These are phyloP conservation scores for Phyllosticta citriasiana DNA, from an alignment of 2,329 filamentous ascomycete species.

Conservation along the genomic window DNA sequence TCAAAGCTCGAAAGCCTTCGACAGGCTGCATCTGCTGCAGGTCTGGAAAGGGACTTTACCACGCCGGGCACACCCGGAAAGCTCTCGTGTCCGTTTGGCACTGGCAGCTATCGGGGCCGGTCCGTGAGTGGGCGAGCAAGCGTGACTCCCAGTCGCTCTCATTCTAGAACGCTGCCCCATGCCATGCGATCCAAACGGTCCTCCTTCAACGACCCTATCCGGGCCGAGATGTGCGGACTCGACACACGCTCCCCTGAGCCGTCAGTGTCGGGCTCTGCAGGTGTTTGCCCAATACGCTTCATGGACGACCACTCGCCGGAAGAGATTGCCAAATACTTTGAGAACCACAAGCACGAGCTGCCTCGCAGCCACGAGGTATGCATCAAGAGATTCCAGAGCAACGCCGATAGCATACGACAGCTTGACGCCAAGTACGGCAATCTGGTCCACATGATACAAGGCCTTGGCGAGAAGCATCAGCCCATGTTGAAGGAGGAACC, in stretches of 20 bases:
- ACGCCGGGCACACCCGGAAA: slow-evolving; percentile 70
- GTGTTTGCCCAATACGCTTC: slow-evolving; percentile 87
- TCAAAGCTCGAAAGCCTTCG: slow-evolving; percentile 8
- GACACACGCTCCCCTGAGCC: slow-evolving; percentile 38
- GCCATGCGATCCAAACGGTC: slow-evolving; percentile 28
- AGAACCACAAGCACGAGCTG: slow-evolving; percentile 90
- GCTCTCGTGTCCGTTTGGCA: slow-evolving; percentile 71
- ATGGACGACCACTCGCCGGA: slow-evolving; percentile 87
- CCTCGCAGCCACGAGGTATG: slow-evolving; percentile 91
- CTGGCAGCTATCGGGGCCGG: slow-evolving; percentile 33
- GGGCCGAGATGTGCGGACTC: slow-evolving; percentile 31
- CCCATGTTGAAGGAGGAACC: slow-evolving; percentile 57
- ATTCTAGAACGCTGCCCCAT: slow-evolving; percentile 26
- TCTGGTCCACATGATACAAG: slow-evolving; percentile 88
- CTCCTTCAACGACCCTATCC: slow-evolving; percentile 33
- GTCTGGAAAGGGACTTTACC: slow-evolving; percentile 81
- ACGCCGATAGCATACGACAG: slow-evolving; percentile 74
- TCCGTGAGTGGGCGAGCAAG: slow-evolving; percentile 36
- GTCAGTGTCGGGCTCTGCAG: slow-evolving; percentile 23
- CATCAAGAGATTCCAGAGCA: slow-evolving; percentile 78
- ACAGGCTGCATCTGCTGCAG: slow-evolving; percentile 4
- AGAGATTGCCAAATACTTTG: slow-evolving; percentile 86
- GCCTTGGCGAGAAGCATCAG: slow-evolving; percentile 77
- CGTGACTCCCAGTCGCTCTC: slow-evolving; percentile 33
- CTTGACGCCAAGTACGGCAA: slow-evolving; percentile 91